phyloP scores from a whole-genome alignment of 495 filamentous ascomycete species.

The Rhizodiscina lignyota region DNA sequence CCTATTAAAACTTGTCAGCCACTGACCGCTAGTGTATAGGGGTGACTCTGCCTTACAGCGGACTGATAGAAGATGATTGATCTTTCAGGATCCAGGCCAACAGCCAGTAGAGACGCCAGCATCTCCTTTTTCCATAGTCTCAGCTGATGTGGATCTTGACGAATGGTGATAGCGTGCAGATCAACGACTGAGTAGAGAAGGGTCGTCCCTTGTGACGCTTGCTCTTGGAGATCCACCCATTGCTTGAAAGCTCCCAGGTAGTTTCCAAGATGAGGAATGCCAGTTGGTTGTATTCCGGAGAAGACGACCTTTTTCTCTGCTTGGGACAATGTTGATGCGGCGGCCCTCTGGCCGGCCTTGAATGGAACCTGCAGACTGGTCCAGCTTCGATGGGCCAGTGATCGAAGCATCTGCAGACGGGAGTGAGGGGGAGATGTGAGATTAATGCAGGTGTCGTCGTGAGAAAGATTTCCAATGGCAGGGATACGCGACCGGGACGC shows the following conservation, averaged over 20 bases:
- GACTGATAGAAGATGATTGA: slow-evolving; percentile 80
- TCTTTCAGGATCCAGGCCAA: slow-evolving; percentile 61
- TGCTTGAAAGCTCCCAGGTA: slow-evolving; percentile 81
- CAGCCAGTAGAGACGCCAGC: slow-evolving; percentile 63
- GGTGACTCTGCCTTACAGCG: slow-evolving; percentile 22
- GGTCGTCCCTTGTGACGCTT: slow-evolving; percentile 32
- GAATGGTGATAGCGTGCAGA: slow-evolving; percentile 76
- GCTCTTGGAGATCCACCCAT: slow-evolving; percentile 69
- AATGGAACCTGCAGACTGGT: too few relatives aligned
- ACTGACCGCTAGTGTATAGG: too few relatives aligned
- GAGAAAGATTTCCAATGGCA: too few relatives aligned
- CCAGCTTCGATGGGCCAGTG: too few relatives aligned
- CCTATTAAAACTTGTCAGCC: slow-evolving; percentile 29
- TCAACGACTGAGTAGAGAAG: slow-evolving; percentile 79
- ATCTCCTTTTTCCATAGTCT: slow-evolving; percentile 49
- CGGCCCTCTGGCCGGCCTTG: too few relatives aligned
- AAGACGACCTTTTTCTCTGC: too few relatives aligned
- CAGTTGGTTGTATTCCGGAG: slow-evolving; percentile 94
- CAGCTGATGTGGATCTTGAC: slow-evolving; percentile 42
- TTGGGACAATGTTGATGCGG: too few relatives aligned
- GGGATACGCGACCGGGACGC: too few relatives aligned
- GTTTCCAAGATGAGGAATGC: slow-evolving; percentile 89
- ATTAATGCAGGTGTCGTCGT: too few relatives aligned
- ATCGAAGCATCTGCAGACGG: too few relatives aligned
- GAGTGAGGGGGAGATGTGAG: too few relatives aligned